A percentile compares a stretch with the other conserved stretches of the same genome.
These are phyloP conservation scores for Tylopilus subfusipes DNA, from an alignment of 768 basidiomycete genomes.

Conservation along the genomic window DNA sequence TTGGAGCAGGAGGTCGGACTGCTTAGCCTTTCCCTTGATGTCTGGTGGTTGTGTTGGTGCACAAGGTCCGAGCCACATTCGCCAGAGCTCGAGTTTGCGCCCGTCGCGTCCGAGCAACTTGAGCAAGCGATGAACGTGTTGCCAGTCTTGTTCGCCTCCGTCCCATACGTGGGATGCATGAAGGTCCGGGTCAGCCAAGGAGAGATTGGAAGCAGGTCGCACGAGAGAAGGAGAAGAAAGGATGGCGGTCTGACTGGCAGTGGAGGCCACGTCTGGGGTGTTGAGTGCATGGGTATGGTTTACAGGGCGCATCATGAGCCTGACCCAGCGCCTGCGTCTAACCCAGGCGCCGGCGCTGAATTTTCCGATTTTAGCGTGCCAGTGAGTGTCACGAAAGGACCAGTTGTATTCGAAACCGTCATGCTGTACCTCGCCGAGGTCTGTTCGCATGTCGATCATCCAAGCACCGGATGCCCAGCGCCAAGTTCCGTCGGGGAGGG, in stretches of 20 bases:
- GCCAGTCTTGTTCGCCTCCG: constrained; percentile 60
- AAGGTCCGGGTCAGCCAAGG: constrained; percentile 10
- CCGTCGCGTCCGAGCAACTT: constrained; percentile 59
- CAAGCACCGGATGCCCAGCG: constrained; percentile 74
- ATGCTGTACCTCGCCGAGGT: constrained; percentile 69
- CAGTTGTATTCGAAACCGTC: constrained; percentile 89
- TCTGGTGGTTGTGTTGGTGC: constrained; percentile 9
- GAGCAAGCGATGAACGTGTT: constrained; percentile 51
- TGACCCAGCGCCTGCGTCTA: constrained; percentile 75
- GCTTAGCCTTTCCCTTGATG: constrained; percentile 39
- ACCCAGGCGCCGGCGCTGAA: constrained; percentile 71
- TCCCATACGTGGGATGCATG: constrained; percentile 49
- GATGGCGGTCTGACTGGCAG: not conserved
- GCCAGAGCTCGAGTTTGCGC: constrained; percentile 74
- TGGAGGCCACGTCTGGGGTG: not conserved
- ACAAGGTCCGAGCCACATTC: constrained; percentile 56
- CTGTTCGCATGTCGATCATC: constrained; percentile 88
- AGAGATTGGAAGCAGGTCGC: constrained; percentile 18
- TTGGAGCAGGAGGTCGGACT: constrained; percentile 33
- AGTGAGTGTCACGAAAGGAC: constrained; percentile 61
- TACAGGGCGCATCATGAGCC: constrained; percentile 76
- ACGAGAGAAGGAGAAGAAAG: constrained; percentile 13
- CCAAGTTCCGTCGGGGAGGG: constrained; percentile 79
- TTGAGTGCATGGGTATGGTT: constrained; percentile 12
- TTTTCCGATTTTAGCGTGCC: constrained; percentile 60